Conservation (phyloP, 495 filamentous ascomycete species). For the Penicillium dipodomyicola region DNA sequence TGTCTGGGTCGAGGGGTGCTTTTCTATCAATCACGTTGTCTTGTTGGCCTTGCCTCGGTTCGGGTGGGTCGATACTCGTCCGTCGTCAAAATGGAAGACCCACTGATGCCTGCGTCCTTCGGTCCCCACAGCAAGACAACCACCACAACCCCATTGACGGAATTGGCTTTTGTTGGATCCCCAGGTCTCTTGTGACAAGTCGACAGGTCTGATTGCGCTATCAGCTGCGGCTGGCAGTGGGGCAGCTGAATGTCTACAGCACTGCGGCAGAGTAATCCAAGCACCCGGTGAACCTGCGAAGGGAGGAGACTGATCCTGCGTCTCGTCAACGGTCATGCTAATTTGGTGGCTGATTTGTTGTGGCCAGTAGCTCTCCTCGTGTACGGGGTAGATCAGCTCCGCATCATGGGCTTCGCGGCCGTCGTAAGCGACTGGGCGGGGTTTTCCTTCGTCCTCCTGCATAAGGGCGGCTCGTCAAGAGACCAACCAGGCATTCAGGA, state of each 20-base stretch:
- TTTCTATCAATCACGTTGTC: background rate
- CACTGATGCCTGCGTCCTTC: background rate
- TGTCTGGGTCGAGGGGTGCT: background rate
- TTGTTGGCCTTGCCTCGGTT: background rate
- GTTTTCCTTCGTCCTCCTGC: no score
- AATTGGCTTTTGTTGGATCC: background rate
- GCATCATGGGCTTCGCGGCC: no score
- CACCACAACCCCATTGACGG: background rate
- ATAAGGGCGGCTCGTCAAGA: no score
- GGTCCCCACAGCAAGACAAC: background rate
- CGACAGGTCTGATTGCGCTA: background rate
- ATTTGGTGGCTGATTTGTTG: no score
- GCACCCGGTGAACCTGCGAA: no score
- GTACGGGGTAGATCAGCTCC: no score
- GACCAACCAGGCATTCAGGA: no score
- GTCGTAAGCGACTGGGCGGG: no score
- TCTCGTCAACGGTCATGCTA: no score
- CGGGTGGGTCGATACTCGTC: background rate
- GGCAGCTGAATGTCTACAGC: background rate
- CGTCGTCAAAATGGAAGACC: background rate
- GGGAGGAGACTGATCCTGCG: no score
- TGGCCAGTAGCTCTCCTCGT: no score
- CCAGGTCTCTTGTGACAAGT: background rate
- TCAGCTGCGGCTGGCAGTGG: background rate
- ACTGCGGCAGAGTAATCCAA: no score